A percentile compares a stretch with the other conserved stretches of the same genome.
phyloP scores from a whole-genome alignment of 208 protist species.

The Crithidia bombi region DNA sequence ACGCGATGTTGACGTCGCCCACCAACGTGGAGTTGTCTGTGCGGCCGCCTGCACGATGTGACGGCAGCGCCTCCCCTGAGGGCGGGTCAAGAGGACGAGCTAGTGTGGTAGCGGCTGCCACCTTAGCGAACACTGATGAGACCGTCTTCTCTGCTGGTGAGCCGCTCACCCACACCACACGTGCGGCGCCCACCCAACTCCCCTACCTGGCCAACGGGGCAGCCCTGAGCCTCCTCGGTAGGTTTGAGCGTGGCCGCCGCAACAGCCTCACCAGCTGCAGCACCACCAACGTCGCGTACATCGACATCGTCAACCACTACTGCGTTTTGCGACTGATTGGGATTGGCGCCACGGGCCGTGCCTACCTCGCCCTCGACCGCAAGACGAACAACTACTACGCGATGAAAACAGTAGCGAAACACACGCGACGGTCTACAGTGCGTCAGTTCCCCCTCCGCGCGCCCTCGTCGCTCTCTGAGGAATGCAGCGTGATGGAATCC shows the following conservation, averaged over 20 bases:
- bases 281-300: slow-evolving; percentile 26
- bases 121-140: neutral
- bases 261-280: slow-evolving; percentile 26
- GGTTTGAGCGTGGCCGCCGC: slow-evolving; percentile 24
- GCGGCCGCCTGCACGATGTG: neutral
- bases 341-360: slow-evolving; percentile 47
- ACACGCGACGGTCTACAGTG: neutral
- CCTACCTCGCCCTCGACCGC: slow-evolving; percentile 49
- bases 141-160: neutral
- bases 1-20: slow-evolving; percentile 12
- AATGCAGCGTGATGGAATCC: slow-evolving; percentile 3
- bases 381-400: slow-evolving; percentile 40
- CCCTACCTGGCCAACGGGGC: neutral
- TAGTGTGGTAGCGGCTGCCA: neutral
- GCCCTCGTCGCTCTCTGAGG: slow-evolving; percentile 12
- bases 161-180: slow-evolving; percentile 10
- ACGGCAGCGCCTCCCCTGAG: neutral
- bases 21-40: neutral
- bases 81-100: neutral
- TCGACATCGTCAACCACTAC: slow-evolving; percentile 76
- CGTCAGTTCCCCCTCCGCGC: slow-evolving; percentile 18
- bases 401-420: slow-evolving; percentile 48
- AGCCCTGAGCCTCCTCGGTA: slow-evolving; percentile 3
- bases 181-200: slow-evolving; percentile 10
- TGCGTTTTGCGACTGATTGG: slow-evolving; percentile 45